Base-by-base conservation (phyloP, 2,329 filamentous ascomycete species). In the Talaromyces islandicus region DNA sequence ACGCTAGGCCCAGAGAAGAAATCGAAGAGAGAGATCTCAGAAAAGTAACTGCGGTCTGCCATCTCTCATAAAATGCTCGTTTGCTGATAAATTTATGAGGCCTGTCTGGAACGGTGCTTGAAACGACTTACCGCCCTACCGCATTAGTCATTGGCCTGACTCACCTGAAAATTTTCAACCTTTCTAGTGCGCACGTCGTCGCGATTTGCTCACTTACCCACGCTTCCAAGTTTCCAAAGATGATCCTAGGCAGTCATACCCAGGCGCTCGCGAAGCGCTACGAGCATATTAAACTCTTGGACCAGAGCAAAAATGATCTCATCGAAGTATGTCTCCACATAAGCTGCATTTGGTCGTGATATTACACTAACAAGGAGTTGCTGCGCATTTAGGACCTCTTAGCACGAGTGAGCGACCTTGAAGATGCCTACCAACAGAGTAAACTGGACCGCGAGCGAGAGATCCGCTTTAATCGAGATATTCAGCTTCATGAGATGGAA, bases 391-490 rank as follows among this genome's bases (percentile, higher is more conserved):
- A 80, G 79, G 78, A 81, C 65, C 72, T 81, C 32, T 70, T 81
- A 56, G 71, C 70, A 67, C 76, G 76, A 58, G 68, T 79, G 27
- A 73, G 71, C 51, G 71, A 78, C 50, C 73, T 81, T 55, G 77
- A 78, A 66, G 70, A 73, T 46, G 75, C 72, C 48, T 78, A 75
- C 60, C 67, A 78, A 59, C 71, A 73, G 70, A 70, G 77, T 65
- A 70, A 76, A 68, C 69, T 80, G 24, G 78, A 80, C 50, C 76
- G 78, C 72, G 77, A 78, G 62, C 73, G 78, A 56, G 78, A 80
- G 67, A 76, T 73, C 43, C 73, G 75, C 58, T 79, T 77, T 68
- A 80, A 79, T 65, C 75, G 77, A 61, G 77, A 80, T 64, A 75
- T 77, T 60, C 77, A 80, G 63, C 66, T 77, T 54, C 76, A 78